phyloP scores from a whole-genome alignment of 352 stramenopile genomes.

The Halophytophthora batemanensis region DNA sequence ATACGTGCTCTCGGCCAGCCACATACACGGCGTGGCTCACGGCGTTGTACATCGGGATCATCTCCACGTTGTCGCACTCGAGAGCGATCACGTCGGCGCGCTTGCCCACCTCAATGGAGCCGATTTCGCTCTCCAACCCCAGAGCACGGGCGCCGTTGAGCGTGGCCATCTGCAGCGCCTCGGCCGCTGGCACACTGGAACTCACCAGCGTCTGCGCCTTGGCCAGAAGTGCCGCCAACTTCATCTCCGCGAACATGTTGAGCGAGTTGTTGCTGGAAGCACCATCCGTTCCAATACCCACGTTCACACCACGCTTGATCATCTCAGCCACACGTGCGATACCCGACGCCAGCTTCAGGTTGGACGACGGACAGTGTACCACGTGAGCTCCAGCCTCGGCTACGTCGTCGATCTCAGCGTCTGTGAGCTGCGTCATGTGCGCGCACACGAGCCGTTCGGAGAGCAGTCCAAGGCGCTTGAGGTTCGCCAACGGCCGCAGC shows the following conservation, averaged over 20 bases:
- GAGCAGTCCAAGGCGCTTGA: constrained; percentile 76
- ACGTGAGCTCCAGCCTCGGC: constrained; percentile 54
- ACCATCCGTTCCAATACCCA: constrained; percentile 85
- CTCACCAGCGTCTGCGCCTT: constrained; percentile 72
- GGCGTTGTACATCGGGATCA: constrained; percentile 87
- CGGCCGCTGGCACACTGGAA: constrained; percentile 52
- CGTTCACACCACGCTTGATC: constrained; percentile 78
- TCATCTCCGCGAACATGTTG: constrained; percentile 90
- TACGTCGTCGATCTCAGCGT: constrained; percentile 75
- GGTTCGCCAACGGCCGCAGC: constrained; percentile 75
- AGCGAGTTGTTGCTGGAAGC: constrained; percentile 88
- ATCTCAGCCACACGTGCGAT: constrained; percentile 77
- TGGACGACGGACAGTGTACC: constrained; percentile 88
- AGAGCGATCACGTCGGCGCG: constrained; percentile 83
- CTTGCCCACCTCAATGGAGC: constrained; percentile 85
- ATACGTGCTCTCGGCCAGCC: constrained; percentile 78
- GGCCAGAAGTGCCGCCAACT: constrained; percentile 80
- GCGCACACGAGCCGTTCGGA: constrained; percentile 64
- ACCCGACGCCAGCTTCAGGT: constrained; percentile 87
- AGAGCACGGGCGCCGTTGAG: constrained; percentile 88
- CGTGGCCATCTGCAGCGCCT: constrained; percentile 84
- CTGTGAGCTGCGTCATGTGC: constrained; percentile 86
- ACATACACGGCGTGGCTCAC: constrained; percentile 88
- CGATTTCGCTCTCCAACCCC: constrained; percentile 74
- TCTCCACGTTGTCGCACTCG: constrained; percentile 76